Evolutionary conservation across 73 alveolate species (phyloP).

Genomic region (Paramecium sexaurelia): DNA sequence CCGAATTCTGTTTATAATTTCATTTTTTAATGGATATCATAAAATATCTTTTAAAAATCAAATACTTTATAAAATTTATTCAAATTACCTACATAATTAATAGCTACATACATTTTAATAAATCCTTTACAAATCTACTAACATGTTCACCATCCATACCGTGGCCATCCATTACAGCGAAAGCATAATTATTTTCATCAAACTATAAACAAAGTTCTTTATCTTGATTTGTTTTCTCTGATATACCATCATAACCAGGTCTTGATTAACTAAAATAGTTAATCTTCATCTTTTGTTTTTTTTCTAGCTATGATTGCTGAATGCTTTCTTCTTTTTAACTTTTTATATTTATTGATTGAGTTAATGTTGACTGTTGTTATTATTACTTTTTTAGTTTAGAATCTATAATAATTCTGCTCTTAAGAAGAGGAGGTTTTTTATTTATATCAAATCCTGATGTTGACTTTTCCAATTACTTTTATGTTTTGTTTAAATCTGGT

Average conservation of each 20-base stretch:
- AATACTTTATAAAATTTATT: not conserved
- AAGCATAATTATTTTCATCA: not conserved
- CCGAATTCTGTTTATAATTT: not conserved
- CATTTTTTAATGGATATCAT: conserved; percentile 7
- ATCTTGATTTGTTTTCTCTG: not conserved
- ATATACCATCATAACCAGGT: conserved; percentile 16
- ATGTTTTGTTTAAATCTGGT: not conserved
- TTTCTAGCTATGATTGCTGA: not conserved
- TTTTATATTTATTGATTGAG: not conserved
- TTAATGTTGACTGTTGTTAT: not conserved
- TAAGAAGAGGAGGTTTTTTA: not conserved
- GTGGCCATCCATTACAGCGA: conserved; percentile 8
- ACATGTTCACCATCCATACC: conserved; percentile 33
- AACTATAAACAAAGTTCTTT: not conserved
- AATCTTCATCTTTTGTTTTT: not conserved
- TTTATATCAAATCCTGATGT: not conserved
- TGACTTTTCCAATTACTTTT: not conserved
- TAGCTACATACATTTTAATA: not conserved
- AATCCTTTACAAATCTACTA: not conserved
- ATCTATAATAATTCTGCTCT: not conserved
- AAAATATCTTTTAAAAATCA: not conserved
- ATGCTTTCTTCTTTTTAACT: not conserved
- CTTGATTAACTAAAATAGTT: not conserved
- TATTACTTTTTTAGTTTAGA: not conserved
- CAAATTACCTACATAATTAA: not conserved